Evolutionary conservation across 371 early-diverging fungal genomes (phyloP).

Genomic region (Parasitella parasitica): DNA sequence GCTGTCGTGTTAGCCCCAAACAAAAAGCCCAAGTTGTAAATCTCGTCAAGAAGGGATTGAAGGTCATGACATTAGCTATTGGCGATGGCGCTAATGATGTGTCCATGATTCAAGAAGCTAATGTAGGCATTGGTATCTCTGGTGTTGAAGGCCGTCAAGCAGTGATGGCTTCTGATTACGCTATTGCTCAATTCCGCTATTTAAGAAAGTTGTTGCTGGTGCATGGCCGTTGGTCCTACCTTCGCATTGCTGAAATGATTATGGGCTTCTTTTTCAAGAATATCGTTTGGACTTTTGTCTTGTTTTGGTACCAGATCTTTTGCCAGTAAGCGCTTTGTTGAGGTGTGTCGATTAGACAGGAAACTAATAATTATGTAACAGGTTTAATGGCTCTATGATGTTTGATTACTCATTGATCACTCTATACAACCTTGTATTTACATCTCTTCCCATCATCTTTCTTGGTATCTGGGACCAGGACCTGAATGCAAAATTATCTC

Average conservation of each 20-base stretch:
- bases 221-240: conserved; percentile 84
- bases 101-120: conserved; percentile 91
- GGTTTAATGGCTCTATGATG: conserved; percentile 53
- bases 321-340: conserved; percentile 61
- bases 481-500: conserved; percentile 67
- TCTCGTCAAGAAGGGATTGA: conserved; percentile 52
- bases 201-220: conserved; percentile 74
- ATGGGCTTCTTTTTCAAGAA: conserved; percentile 82
- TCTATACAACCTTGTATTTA: conserved; percentile 78
- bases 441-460: conserved; percentile 65
- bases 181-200: conserved; percentile 82
- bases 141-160: conserved; percentile 95
- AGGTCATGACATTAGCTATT: conserved; percentile 78
- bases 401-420: conserved; percentile 85
- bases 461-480: conserved; percentile 90
- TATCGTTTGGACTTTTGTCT: conserved; percentile 72
- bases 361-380: conserved; percentile 37
- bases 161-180: conserved; percentile 87
- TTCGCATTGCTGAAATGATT: conserved; percentile 75
- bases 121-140: conserved; percentile 90
- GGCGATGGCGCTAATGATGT: conserved; percentile 96
- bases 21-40: conserved; percentile 87
- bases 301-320: conserved; percentile 82
- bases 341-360: background rate
- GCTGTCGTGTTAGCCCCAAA: conserved; percentile 86